Evolutionary conservation across 2,329 filamentous ascomycete genomes (phyloP).

Genomic region (Pseudogymnoascus sp.): DNA sequence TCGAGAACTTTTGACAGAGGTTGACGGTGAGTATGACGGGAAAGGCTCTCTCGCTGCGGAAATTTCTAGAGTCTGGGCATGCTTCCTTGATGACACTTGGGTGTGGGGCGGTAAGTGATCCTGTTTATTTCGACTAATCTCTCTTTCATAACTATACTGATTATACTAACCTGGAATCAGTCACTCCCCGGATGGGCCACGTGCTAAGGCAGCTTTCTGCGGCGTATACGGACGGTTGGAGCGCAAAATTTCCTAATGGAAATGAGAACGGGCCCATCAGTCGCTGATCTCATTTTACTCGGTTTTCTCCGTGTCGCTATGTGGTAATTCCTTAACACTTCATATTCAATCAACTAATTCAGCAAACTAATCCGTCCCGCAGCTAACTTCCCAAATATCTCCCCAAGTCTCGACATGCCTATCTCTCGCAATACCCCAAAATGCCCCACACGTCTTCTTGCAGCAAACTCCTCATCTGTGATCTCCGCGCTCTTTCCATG

Average conservation of each 20-base stretch:
- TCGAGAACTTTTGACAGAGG: background rate
- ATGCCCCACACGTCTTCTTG: constrained; percentile 27
- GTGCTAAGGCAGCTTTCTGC: no score
- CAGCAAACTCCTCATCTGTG: constrained; percentile 26
- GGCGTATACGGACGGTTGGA: no score
- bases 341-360: constrained; percentile 22
- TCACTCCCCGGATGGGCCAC: no score
- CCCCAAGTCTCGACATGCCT: constrained; percentile 25
- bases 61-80: constrained; percentile 23
- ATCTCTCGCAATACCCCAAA: constrained; percentile 26
- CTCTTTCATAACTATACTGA: no score
- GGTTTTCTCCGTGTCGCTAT: no score
- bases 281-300: no score
- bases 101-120: constrained; percentile 17
- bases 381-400: constrained; percentile 27
- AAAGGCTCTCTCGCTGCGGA: constrained; percentile 22
- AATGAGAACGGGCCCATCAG: no score
- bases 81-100: constrained; percentile 26
- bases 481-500: constrained; percentile 29
- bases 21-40: background rate
- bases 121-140: no score
- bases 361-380: constrained; percentile 35
- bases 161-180: no score
- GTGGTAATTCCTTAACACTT: no score
- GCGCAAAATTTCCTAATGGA: no score